phyloP scores from a whole-genome alignment of 1,284 basidiomycete genomes.

The Ceratobasidium theobromae region DNA sequence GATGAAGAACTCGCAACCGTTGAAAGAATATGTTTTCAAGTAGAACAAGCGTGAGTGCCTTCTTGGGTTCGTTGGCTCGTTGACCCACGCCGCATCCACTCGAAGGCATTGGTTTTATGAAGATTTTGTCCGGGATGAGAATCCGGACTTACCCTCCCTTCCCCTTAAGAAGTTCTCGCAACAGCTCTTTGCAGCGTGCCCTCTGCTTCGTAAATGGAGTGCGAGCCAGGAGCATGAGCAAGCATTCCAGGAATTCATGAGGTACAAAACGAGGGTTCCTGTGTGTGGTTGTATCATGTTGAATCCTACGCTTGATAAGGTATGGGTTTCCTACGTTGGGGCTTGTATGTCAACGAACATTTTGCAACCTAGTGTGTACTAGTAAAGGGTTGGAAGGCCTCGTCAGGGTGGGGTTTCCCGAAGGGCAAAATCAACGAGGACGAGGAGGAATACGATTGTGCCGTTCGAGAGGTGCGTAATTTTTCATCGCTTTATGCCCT shows the following conservation, averaged over 20 bases:
- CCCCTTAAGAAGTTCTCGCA: conserved; percentile 94
- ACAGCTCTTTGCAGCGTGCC: conserved; percentile 83
- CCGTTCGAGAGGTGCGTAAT: conserved; percentile 77
- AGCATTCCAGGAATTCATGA: conserved; percentile 82
- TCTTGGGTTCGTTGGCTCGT: conserved; percentile 25
- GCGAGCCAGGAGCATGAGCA: conserved; percentile 71
- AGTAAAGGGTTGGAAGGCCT: conserved; percentile 97
- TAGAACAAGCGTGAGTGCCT: conserved; percentile 90
- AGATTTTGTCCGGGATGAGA: conserved; percentile 93
- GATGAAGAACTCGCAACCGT: conserved; percentile 88
- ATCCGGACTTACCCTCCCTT: conserved; percentile 83
- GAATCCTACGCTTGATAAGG: conserved; percentile 90
- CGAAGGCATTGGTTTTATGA: conserved; percentile 98
- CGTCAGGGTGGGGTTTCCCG: conserved; percentile 96
- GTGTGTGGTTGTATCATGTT: conserved; percentile 99
- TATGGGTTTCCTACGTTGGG: conserved; percentile 42
- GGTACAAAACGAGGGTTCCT: conserved; percentile 96
- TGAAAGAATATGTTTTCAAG: conserved; percentile 96
- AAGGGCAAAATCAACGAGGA: conserved; percentile 98
- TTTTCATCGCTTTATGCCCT: conserved; percentile 20
- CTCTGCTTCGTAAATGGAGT: conserved; percentile 71
- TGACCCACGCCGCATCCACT: conserved; percentile 20
- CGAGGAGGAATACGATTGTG: conserved; percentile 81
- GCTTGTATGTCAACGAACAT: not conserved
- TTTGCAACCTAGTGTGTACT: conserved; percentile 68